A percentile compares a stretch with the other conserved stretches of the same genome.
phyloP scores from a whole-genome alignment of 192 early-diverging fungal genomes.

The Linnemannia zychae region DNA sequence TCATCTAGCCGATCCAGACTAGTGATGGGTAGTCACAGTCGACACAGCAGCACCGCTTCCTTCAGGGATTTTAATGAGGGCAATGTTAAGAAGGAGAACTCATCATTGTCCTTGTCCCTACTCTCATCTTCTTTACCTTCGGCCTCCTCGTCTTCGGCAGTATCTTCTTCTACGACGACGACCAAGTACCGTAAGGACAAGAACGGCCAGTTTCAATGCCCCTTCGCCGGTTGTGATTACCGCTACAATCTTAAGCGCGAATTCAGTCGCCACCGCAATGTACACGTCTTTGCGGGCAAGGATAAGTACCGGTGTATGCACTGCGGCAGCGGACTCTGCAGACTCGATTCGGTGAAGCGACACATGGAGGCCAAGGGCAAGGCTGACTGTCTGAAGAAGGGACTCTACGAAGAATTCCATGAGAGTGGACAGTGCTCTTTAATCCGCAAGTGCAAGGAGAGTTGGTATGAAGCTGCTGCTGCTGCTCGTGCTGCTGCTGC shows the following conservation, averaged over 20 bases:
- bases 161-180: background rate
- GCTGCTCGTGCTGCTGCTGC: constrained; percentile 17
- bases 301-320: constrained; percentile 48
- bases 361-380: constrained; percentile 59
- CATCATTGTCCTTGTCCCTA: background rate
- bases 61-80: background rate
- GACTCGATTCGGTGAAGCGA: constrained; percentile 49
- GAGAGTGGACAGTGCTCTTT: constrained; percentile 24
- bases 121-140: background rate
- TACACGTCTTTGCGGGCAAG: constrained; percentile 42
- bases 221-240: constrained; percentile 29
- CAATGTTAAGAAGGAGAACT: background rate
- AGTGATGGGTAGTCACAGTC: background rate
- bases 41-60: background rate
- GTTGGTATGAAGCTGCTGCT: constrained; percentile 40
- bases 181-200: constrained; percentile 35
- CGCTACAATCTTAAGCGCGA: constrained; percentile 46
- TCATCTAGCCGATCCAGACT: background rate
- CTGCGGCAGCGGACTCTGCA: constrained; percentile 41
- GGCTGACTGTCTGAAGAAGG: constrained; percentile 30
- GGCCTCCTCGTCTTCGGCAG: constrained; percentile 17
- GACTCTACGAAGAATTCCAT: constrained; percentile 39
- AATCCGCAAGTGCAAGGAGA: constrained; percentile 33
- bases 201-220: constrained; percentile 29
- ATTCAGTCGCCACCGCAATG: constrained; percentile 44